Evolutionary conservation across 257 asterid genomes (phyloP), one percentile per base, ranked within the genome.

Genomic region (Ilex asprella): DNA sequence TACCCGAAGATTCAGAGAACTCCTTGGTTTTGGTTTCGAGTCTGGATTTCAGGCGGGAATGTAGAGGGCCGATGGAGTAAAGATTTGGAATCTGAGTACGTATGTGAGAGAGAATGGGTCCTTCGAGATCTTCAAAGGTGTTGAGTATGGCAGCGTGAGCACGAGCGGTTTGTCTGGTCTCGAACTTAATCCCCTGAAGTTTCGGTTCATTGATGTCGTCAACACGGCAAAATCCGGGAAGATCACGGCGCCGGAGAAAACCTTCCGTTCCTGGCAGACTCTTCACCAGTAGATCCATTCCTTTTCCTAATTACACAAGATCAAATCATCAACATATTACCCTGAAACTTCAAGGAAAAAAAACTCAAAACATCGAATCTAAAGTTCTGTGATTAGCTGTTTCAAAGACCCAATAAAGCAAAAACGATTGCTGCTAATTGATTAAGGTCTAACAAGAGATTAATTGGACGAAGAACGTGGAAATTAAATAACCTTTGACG

Each of bases 71-170:
- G 16, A 77, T 59, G 43, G 70, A 43, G 63, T 66, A 77, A 2
- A 74, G 39, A 35, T 63, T 63, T 3, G 82, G 67, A n/a, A 58
- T 31, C 30, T 39, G 44, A 31, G 67, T 60, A 0, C 76, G 76
- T 5, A 77, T 53, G 13, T 54, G 63, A 27, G 60, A 55, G 11
- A 73, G 39, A 3, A 63, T 30, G 9, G 76, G 70, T 12, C 67
- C 72, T 30, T 77, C 82, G 7, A 77, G 54, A 3, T 77, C 74
- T 43, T 73, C 72, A 12, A 77, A 73, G 2, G 82, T 62, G 70
- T 77, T 77, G 46, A 73, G 14, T 15, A 77, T 77, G 16, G 49
- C 43, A 0, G 71, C 77, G 44, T 70, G 71, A 16, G 72, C 75
- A 59, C 77, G 64, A 2, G 72, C 54, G 11, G 68, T 16, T 4